These are phyloP conservation scores for Trametes sp. DNA, from an alignment of 1,284 basidiomycete genomes.

Conservation along the genomic window DNA sequence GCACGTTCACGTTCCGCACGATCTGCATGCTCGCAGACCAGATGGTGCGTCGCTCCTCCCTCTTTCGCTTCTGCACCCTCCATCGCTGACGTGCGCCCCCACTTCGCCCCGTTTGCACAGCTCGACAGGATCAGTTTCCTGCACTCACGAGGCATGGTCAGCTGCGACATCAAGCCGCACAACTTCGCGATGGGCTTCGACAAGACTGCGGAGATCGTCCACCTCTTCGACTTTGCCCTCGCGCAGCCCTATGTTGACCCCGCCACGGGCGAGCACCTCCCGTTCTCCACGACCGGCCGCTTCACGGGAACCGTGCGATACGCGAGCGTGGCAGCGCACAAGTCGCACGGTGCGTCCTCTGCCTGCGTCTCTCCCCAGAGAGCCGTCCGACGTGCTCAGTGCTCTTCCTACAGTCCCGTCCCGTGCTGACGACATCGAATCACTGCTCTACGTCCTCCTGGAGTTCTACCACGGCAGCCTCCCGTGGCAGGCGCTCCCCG, in stretches of 20 bases:
- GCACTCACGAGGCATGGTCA: constrained; percentile 26
- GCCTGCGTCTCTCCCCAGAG: no score
- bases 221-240: constrained; percentile 30
- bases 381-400: background rate
- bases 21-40: constrained; percentile 31
- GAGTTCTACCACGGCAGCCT: constrained; percentile 7
- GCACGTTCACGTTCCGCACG: constrained; percentile 26
- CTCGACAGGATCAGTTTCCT: background rate
- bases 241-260: constrained; percentile 22
- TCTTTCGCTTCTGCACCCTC: background rate
- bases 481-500: constrained; percentile 5
- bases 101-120: background rate
- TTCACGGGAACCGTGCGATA: constrained; percentile 23
- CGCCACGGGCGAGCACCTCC: constrained; percentile 20
- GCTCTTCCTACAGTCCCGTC: background rate
- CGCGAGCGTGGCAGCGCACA: background rate
- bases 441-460: background rate
- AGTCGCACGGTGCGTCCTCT: no score
- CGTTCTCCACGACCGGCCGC: constrained; percentile 11
- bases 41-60: constrained; percentile 12
- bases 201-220: constrained; percentile 5
- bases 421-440: constrained; percentile 5
- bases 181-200: constrained; percentile 30
- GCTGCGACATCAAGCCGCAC: constrained; percentile 31
- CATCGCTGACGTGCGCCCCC: background rate